These are phyloP conservation scores for Colletotrichum sp. DNA, from an alignment of 2,329 filamentous ascomycete genomes.

Conservation along the genomic window DNA sequence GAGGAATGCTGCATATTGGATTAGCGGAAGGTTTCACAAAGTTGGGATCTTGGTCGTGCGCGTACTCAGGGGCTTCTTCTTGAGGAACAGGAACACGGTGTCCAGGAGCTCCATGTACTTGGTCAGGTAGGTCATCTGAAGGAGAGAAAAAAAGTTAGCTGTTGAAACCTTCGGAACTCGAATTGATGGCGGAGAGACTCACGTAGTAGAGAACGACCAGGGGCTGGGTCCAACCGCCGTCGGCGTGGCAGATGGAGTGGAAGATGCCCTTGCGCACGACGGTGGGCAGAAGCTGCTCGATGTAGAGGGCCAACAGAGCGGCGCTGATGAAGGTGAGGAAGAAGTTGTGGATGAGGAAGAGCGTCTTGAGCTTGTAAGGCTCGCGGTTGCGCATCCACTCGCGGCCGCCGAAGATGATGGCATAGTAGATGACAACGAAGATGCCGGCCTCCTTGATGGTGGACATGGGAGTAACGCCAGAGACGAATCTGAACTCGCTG, in stretches of 20 bases:
- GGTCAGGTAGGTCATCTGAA: constrained; percentile 93
- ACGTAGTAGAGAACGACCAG: constrained; percentile 97
- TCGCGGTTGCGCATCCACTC: constrained; percentile 89
- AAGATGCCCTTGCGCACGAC: constrained; percentile 83
- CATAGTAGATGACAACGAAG: constrained; percentile 88
- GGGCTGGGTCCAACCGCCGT: constrained; percentile 92
- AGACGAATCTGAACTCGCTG: constrained; percentile 83
- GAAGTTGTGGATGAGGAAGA: constrained; percentile 98
- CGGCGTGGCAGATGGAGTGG: constrained; percentile 80
- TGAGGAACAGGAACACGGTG: constrained; percentile 95
- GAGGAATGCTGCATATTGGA: constrained; percentile 75
- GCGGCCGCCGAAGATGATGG: constrained; percentile 90
- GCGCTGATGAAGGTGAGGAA: constrained; percentile 87
- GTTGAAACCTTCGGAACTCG: neutral
- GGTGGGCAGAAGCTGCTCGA: constrained; percentile 89
- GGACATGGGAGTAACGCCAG: constrained; percentile 86
- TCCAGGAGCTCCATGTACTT: constrained; percentile 97
- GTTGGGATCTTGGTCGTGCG: constrained; percentile 4
- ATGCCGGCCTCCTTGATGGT: constrained; percentile 83
- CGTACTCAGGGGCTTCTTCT: constrained; percentile 96
- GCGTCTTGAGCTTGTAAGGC: constrained; percentile 83
- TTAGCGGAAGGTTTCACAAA: constrained; percentile 31
- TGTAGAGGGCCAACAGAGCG: constrained; percentile 80
- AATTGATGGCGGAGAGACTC: constrained; percentile 42
- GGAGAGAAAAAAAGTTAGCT: neutral